These are phyloP conservation scores for Morella rubra DNA, from an alignment of 306 rosid species.

Conservation along the genomic window DNA sequence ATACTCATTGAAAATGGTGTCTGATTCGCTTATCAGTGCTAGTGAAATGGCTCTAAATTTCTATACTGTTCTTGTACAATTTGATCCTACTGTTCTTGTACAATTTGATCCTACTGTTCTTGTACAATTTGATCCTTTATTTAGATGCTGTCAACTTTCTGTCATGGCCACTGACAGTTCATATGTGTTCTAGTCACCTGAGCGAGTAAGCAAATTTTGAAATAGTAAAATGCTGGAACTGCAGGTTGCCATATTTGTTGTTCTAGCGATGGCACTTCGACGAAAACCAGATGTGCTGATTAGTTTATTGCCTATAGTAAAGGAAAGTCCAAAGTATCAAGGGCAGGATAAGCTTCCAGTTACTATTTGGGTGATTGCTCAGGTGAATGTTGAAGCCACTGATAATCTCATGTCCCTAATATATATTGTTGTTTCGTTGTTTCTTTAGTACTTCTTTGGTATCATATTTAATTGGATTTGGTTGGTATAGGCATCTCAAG, in stretches of 20 bases:
- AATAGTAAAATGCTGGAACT: constrained; percentile 15
- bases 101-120: background rate
- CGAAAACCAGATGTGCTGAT: constrained; percentile 51
- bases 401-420: background rate
- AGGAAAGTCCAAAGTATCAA: constrained; percentile 39
- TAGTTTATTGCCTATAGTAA: constrained; percentile 39
- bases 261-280: constrained; percentile 43
- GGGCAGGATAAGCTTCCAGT: constrained; percentile 50
- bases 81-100: too few species aligned
- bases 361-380: constrained; percentile 44
- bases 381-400: constrained; percentile 34
- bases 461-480: constrained; percentile 9
- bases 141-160: background rate
- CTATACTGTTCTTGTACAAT: background rate
- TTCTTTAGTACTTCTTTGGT: background rate
- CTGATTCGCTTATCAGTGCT: background rate
- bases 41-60: background rate
- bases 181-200: background rate
- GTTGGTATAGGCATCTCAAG: constrained; percentile 43
- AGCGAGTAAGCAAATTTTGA: constrained; percentile 11
- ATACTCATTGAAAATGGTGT: background rate
- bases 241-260: constrained; percentile 55
- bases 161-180: background rate
- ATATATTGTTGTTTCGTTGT: background rate
- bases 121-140: background rate